phyloP scores from a whole-genome alignment of 257 asterid genomes.

The Hygrophila difformis region DNA sequence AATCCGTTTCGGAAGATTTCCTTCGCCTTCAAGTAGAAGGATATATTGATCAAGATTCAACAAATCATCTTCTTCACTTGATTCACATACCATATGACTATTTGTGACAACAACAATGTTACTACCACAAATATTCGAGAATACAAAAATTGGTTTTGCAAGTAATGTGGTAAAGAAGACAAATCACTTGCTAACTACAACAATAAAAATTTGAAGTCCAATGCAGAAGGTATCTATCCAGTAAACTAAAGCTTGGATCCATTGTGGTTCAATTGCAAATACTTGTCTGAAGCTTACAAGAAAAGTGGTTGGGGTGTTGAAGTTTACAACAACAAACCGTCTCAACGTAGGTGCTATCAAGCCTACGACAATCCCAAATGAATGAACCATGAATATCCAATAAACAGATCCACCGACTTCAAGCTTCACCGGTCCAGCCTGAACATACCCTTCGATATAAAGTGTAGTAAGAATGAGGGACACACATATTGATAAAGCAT shows the following conservation, averaged over 20 bases:
- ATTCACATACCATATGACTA: no score
- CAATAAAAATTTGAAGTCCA: slow-evolving; percentile 2
- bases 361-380: slow-evolving; percentile 1
- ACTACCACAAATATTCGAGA: background rate
- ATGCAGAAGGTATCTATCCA: slow-evolving; percentile 12
- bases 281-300: background rate
- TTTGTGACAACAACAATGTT: no score
- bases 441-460: background rate
- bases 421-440: no score
- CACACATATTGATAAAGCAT: slow-evolving; percentile 8
- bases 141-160: background rate
- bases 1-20: background rate
- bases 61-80: no score
- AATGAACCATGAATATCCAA: slow-evolving; percentile 4
- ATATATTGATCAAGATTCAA: background rate
- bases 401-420: background rate
- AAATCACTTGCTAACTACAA: background rate
- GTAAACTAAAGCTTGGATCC: slow-evolving; percentile 3
- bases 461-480: slow-evolving; percentile 1
- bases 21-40: slow-evolving; percentile 7
- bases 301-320: background rate
- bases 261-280: background rate
- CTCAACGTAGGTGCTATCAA: slow-evolving; percentile 6
- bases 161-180: background rate
- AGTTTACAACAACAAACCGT: background rate